Base-by-base conservation (phyloP, 306 rosid genomes). In the Quercus engelmannii region DNA sequence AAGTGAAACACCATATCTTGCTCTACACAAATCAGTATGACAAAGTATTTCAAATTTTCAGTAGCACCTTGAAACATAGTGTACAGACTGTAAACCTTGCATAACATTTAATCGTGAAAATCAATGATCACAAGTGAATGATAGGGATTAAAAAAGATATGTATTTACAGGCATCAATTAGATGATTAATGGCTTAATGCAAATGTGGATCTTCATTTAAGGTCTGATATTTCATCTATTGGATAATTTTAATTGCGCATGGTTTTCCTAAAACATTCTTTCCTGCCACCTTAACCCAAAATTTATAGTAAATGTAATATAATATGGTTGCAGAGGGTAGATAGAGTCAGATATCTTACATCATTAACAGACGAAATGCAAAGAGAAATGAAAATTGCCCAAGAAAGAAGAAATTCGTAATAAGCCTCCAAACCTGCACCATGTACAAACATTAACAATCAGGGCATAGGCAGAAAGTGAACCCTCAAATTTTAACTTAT, bases 341-440 rank as follows among this genome's bases (percentile, higher is more conserved):
- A 31, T 2, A 57, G 6, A 54, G 4, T 33, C 18, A 41, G 57
- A 17, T 17, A 31, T 68, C 83, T 88, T 85, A 92, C 97, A 88
- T 91, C 68, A 88, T 83, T 52, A 91, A 63, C 6, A 92, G 87
- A 63, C 70, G 85, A 69, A 81, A 1, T 33, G 92, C 97, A 67
- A 88, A 92, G 14, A 77, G 83, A 7, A 91, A 0, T 33, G 96
- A 92, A 83, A 92, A 92, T 4, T 84, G 74, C 58, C 94, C 97
- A 14, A 92, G 96, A 87, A 91, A 92, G 83, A 92, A 85, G 85
- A 91, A 92, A 85, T 85, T 89, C 19, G 94, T 86, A 33, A 92
- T 4, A 68, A 92, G 89, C 82, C 96, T 85, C 96, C 96, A 91
- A 64, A 91, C 71, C 96, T 91, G 83, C 61, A 74, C 25, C 17